phyloP scores from a whole-genome alignment of 495 filamentous ascomycete genomes.

The Viridothelium virens region DNA sequence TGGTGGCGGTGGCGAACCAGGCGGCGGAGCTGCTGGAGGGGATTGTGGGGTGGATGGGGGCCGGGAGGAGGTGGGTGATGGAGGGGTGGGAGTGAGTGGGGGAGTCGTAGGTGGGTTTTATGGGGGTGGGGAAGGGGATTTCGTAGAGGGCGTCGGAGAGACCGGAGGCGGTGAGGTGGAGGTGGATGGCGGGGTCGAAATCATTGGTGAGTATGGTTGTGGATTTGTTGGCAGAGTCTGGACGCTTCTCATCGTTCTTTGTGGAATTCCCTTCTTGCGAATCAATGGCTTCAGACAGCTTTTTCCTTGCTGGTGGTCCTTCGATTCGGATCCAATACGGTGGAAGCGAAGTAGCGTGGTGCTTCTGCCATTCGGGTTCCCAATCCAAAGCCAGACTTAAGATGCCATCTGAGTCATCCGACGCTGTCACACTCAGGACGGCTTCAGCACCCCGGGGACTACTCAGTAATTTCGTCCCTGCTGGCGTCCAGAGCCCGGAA shows the following conservation, averaged over 20 bases:
- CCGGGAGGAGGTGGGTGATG: neutral
- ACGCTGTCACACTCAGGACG: constrained; percentile 47
- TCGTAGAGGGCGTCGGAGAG: neutral
- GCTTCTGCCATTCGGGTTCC: constrained; percentile 43
- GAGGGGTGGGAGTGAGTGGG: neutral
- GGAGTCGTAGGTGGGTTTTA: neutral
- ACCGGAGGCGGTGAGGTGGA: neutral
- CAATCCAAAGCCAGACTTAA: constrained; percentile 50
- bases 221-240: neutral
- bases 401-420: constrained; percentile 57
- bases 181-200: neutral
- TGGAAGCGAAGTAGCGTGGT: neutral
- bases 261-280: neutral
- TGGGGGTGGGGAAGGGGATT: neutral
- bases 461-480: constrained; percentile 50
- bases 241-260: neutral
- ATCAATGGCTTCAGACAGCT: neutral
- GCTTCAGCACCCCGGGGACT: constrained; percentile 45
- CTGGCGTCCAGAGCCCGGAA: constrained; percentile 56
- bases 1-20: neutral
- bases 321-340: neutral
- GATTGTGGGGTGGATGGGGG: neutral
- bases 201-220: neutral
- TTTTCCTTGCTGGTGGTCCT: neutral
- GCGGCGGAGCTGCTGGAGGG: neutral